These are phyloP conservation scores for Hypholoma sublateritium DNA, from an alignment of 768 basidiomycete species.

Conservation along the genomic window DNA sequence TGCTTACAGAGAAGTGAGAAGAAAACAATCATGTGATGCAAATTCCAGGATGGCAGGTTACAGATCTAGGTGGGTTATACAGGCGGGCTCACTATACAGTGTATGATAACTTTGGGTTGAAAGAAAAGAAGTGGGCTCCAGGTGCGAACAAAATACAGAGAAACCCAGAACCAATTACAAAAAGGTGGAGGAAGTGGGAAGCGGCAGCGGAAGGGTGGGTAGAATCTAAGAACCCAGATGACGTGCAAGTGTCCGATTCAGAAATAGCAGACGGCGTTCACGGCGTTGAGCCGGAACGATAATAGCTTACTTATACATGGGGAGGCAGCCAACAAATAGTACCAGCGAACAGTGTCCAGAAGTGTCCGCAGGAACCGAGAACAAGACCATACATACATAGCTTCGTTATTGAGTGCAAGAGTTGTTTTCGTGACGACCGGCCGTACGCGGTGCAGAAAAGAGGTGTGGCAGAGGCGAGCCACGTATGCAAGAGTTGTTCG, in stretches of 20 bases:
- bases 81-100: background rate
- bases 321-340: slow-evolving; percentile 9
- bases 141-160: background rate
- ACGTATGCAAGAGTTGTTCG: background rate
- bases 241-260: background rate
- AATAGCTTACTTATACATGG: slow-evolving; percentile 9
- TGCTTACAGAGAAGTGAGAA: too few relatives aligned
- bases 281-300: slow-evolving; percentile 1
- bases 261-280: background rate
- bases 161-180: slow-evolving; percentile 2
- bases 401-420: background rate
- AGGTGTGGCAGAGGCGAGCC: background rate
- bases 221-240: background rate
- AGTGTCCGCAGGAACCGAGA: background rate
- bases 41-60: background rate
- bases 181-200: background rate
- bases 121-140: background rate
- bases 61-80: background rate
- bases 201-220: background rate
- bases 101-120: slow-evolving; percentile 6
- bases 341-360: background rate
- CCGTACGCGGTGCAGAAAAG: background rate
- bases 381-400: background rate
- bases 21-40: slow-evolving; percentile 4
- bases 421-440: background rate